These are phyloP conservation scores for Groenewaldozyma salmanticensis DNA, from an alignment of 805 yeast species.

Conservation along the genomic window DNA sequence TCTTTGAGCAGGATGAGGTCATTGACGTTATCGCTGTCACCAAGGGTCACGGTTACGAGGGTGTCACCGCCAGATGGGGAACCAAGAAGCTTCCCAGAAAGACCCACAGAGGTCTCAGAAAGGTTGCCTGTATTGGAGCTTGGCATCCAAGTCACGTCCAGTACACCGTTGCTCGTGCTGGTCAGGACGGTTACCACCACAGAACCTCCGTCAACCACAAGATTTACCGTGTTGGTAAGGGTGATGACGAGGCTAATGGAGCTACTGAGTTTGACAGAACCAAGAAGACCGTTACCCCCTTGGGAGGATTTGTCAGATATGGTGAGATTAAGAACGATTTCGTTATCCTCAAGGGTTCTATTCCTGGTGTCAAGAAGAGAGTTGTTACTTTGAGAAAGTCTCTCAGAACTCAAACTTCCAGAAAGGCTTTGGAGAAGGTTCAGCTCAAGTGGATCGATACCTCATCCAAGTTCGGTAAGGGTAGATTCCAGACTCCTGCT, in stretches of 20 bases:
- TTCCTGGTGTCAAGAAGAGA: conserved; percentile 99
- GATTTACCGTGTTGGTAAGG: conserved; percentile 98
- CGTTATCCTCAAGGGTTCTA: conserved; percentile 95
- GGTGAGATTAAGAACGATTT: conserved; percentile 97
- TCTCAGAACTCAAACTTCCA: conserved; percentile 92
- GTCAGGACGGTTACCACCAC: conserved; percentile 99
- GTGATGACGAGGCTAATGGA: conserved; percentile 87
- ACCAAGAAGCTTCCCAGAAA: conserved; percentile 99
- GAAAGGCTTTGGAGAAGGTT: conserved; percentile 95
- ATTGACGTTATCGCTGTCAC: conserved; percentile 98
- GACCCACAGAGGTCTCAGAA: conserved; percentile 99
- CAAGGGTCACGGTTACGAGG: conserved; percentile 99
- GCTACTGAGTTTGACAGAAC: conserved; percentile 99
- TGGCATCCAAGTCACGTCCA: conserved; percentile 99
- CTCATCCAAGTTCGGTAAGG: conserved; percentile 99
- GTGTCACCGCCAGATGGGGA: conserved; percentile 99
- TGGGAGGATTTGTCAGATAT: conserved; percentile 99
- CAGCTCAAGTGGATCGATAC: conserved; percentile 99
- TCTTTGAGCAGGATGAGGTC: conserved; percentile 98
- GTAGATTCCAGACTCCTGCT: conserved; percentile 99
- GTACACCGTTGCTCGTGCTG: conserved; percentile 99
- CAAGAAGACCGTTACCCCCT: conserved; percentile 98
- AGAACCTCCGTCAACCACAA: conserved; percentile 99
- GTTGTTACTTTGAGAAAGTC: conserved; percentile 98
- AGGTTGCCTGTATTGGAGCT: conserved; percentile 99